Base-by-base conservation (phyloP, 2,329 filamentous ascomycete species). In the Helotiales sp. region DNA sequence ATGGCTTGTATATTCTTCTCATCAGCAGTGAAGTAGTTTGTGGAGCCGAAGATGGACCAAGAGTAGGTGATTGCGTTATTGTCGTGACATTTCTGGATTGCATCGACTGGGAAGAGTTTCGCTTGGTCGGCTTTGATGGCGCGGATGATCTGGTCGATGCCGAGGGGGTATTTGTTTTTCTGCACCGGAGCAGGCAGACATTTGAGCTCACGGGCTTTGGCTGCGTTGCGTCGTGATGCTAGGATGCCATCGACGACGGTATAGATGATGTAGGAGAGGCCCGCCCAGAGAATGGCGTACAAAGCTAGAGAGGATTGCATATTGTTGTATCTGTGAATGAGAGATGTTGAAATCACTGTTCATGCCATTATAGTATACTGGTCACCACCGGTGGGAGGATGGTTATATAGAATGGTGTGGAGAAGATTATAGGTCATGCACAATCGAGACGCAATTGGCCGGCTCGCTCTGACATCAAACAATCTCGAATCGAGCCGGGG, bases 1-100 rank as follows among this genome's bases (percentile, higher is more conserved):
- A 85, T 74, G 1, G 81, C 76, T 62, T 84, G 81, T 51, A 85
- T 73, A 61, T 85, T 86, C 12, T 76, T 75, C 52, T 66, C 62
- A 47, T 71, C 69, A 5, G 62, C 57, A 7, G 69, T 70, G n/a
- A 60, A 61, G 9, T 63, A 29, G 25, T 54, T 59, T 1, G n/a
- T 48, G 6, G 29, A 24, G 2, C 68, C 68, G 5, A 70, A 53
- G 10, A 66, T 29, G 3, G 55, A 59, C 34, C 64, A 68, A 13
- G 31, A 48, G 31, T 66, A 70, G 1, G 69, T 71, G 15, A 62
- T 62, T 12, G 65, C 59, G 29, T 72, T 70, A 64, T 71, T 42
- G 67, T 73, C 72, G 19, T 70, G 54, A 2, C 61, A 65, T 3
- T 72, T 69, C 36, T 72, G 58, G 42, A 52, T 77, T n/a, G 49